Conservation (phyloP, 805 yeast genomes). For the Starmerella sirachaensis region DNA sequence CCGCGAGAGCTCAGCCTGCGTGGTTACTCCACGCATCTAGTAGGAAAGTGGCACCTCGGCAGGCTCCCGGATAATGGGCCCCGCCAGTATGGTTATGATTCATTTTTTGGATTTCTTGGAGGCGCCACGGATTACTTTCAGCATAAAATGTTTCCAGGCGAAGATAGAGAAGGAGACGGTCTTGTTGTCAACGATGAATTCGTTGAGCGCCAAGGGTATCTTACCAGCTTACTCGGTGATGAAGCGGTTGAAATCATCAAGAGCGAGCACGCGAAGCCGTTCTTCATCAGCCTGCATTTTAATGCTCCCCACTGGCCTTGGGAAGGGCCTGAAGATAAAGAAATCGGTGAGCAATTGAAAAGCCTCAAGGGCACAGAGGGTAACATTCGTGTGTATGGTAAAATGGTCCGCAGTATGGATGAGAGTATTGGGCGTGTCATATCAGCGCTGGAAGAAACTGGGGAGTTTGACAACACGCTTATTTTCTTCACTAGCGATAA, state of each 20-base stretch:
- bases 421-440: constrained; percentile 40
- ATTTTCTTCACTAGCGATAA: constrained; percentile 50
- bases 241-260: constrained; percentile 30
- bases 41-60: constrained; percentile 57
- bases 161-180: constrained; percentile 11
- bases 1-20: constrained; percentile 40
- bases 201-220: constrained; percentile 20
- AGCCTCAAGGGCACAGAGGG: constrained; percentile 43
- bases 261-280: constrained; percentile 32
- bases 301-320: constrained; percentile 61
- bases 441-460: constrained; percentile 32
- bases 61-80: constrained; percentile 30
- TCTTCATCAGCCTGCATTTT: constrained; percentile 42
- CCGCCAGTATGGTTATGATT: constrained; percentile 20
- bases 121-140: constrained; percentile 22
- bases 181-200: constrained; percentile 20
- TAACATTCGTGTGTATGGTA: constrained; percentile 42
- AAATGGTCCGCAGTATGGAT: constrained; percentile 49
- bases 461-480: constrained; percentile 43
- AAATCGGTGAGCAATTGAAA: constrained; percentile 36
- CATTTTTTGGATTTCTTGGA: constrained; percentile 20
- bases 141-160: constrained; percentile 14
- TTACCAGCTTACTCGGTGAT: constrained; percentile 21
- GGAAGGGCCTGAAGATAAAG: constrained; percentile 40
- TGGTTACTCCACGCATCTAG: constrained; percentile 40